Conservation (phyloP, 1,139 yeast species). For the Kodamaea sp. region DNA sequence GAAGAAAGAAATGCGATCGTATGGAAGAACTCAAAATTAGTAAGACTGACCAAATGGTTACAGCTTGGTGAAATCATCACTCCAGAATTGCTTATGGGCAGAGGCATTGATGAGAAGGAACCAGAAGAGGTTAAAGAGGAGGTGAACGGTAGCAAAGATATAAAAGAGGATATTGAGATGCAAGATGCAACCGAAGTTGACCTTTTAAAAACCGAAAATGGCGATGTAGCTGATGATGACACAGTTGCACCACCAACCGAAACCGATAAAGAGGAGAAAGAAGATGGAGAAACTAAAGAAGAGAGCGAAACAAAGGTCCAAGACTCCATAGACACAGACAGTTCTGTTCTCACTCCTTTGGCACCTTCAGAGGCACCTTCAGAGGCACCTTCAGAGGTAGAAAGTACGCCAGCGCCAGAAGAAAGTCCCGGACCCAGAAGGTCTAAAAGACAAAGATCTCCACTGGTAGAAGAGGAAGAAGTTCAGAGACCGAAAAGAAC, state of each 20-base stretch:
- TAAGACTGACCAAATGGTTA: constrained; percentile 20
- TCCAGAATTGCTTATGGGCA: constrained; percentile 17
- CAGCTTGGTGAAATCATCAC: constrained; percentile 14
- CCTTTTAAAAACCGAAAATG: not conserved
- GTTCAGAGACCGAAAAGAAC: not conserved
- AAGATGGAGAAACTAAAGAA: constrained; percentile 2
- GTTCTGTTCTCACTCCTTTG: too few species aligned
- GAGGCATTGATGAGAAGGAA: constrained; percentile 11
- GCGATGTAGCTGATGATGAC: too few species aligned
- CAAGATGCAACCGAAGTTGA: constrained; percentile 2
- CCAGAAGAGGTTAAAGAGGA: constrained; percentile 6
- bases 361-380: too few species aligned
- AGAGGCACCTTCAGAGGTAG: too few species aligned
- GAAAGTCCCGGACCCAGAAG: not conserved
- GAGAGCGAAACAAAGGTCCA: not conserved
- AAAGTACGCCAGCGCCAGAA: too few species aligned
- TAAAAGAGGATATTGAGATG: constrained; percentile 10
- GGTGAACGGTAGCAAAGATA: constrained; percentile 1
- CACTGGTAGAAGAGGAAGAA: not conserved
- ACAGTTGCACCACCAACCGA: constrained; percentile 6
- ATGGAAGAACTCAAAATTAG: constrained; percentile 33
- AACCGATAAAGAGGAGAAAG: constrained; percentile 7
- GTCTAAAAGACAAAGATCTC: constrained; percentile 1
- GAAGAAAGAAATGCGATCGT: constrained; percentile 29
- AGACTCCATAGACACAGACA: not conserved